Base-by-base conservation (phyloP, 1,139 yeast genomes). In the Saccharomyces hybrid region DNA sequence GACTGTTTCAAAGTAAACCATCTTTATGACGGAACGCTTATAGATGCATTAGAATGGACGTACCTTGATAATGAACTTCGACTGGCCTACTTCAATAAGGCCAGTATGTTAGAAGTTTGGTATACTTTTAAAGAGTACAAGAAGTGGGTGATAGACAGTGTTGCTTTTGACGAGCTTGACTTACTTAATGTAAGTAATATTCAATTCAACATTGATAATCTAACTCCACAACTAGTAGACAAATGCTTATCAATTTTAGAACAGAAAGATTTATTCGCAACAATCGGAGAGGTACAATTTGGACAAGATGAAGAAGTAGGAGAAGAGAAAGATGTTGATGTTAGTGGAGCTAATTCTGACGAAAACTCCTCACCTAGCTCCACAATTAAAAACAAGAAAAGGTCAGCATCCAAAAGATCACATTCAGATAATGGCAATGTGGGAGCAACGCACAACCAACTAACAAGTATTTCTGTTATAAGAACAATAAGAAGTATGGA, bases 1-100 rank as follows among this genome's bases (percentile, higher is more conserved):
- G 72, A 69, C 56, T 62, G 63, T 49, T 48, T 69, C 28, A 51
- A 69, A 32, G 14, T 68, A 9, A 65, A 66, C 51, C 66, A 63
- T 47, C 50, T 55, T 7, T 63, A 61, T 52, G 65, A 58, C 14
- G 68, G 68, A 1, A 34, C 52, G 2, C 47, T 67, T 14, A 34
- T 61, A 6, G 64, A 67, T 2, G 56, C 58, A 4, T 16, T 67
- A 3, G 64, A 67, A 47, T 63, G 67, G 64, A 60, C 68, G 2
- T 48, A 53, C n/a, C 50, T 67, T 7, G 62, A 57, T 49, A 57
- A 53, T 1, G 56, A 58, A 14, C 52, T 59, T 2, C 55, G 60
- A 27, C 46, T 67, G 9, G 68, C 61, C 0, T 54, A 55, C 20
- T 65, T 67, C 52, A 62, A 63, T 51, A 53, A 55, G 26, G 44